Percentiles rank a stretch among this genome's conserved stretches.
Evolutionary conservation across 495 filamentous ascomycete species (phyloP).

Genomic region (Aspergillus mulundensis): DNA sequence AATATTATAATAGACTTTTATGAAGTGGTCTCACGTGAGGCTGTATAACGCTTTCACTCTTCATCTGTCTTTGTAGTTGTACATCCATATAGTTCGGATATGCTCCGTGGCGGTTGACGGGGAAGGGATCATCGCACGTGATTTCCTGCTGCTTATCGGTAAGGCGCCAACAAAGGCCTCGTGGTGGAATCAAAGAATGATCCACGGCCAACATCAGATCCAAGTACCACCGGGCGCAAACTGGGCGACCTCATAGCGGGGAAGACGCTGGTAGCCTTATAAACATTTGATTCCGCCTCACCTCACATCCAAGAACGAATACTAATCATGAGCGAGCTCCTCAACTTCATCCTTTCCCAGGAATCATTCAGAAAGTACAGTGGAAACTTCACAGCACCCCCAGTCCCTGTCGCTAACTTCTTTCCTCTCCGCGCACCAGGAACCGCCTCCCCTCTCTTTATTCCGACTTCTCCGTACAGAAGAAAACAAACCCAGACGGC

Average conservation of each 20-base stretch:
- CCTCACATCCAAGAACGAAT: background rate
- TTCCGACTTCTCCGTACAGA: constrained; percentile 81
- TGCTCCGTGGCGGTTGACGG: background rate
- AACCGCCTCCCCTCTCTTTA: constrained; percentile 87
- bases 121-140: background rate
- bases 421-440: constrained; percentile 33
- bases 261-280: background rate
- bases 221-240: background rate
- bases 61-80: background rate
- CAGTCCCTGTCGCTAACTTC: background rate
- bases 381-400: background rate
- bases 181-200: background rate
- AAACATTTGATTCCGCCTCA: background rate
- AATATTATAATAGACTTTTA: constrained; percentile 21
- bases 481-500: constrained; percentile 82
- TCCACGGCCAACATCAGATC: background rate
- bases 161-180: background rate
- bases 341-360: constrained; percentile 57
- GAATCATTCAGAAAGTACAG: constrained; percentile 62
- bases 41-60: background rate
- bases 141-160: background rate
- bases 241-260: background rate
- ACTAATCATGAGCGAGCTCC: constrained; percentile 52
- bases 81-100: background rate
- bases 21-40: background rate